A percentile compares a stretch with the other conserved stretches of the same genome.
Evolutionary conservation across 176 grass and related monocot species (phyloP).

Genomic region (Paspalum vaginatum): DNA sequence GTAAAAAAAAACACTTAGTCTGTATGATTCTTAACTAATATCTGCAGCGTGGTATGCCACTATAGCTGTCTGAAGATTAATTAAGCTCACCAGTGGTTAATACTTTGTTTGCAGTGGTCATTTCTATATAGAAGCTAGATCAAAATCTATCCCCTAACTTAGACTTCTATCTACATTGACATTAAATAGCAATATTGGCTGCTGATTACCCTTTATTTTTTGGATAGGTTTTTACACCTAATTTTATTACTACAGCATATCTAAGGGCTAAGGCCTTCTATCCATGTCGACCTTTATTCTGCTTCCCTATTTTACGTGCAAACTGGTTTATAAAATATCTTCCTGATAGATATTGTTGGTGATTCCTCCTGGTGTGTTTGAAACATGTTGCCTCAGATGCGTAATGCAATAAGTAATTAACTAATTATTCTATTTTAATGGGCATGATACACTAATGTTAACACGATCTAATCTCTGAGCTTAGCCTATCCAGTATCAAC

Average conservation of each 20-base stretch:
- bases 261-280: not conserved
- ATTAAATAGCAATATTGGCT: constrained; percentile 7
- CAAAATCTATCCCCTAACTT: not conserved
- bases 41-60: not conserved
- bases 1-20: not conserved
- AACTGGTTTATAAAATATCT: constrained; percentile 18
- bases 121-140: constrained; percentile 21
- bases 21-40: constrained; percentile 22
- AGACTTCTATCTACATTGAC: not conserved
- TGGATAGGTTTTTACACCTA: not conserved
- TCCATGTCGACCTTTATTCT: constrained; percentile 14
- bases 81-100: constrained; percentile 24
- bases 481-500: not conserved
- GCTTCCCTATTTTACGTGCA: not conserved
- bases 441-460: not conserved
- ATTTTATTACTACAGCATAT: not conserved
- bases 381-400: not conserved
- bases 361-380: not conserved
- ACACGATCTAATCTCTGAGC: not conserved
- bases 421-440: not conserved
- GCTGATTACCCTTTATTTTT: not conserved
- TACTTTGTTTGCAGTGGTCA: not conserved
- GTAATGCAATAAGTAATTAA: not conserved
- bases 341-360: not conserved
- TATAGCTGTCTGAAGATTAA: not conserved